Percentiles rank a stretch among this genome's conserved stretches.
These are phyloP conservation scores for Beverwykella pulmonaria DNA, from an alignment of 495 filamentous ascomycete genomes.

Conservation along the genomic window DNA sequence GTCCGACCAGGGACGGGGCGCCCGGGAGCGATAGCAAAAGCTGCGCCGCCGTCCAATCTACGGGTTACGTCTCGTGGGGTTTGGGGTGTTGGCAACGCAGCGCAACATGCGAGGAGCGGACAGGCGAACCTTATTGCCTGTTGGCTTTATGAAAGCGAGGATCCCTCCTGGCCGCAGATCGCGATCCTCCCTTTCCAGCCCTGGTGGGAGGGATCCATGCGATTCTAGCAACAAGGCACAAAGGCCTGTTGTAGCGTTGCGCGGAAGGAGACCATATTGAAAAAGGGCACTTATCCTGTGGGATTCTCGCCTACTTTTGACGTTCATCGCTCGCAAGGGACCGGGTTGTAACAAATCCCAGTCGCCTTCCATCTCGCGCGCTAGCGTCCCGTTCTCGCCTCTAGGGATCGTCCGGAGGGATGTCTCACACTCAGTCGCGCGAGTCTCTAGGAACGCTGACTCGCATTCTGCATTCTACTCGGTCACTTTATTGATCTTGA, in stretches of 20 bases:
- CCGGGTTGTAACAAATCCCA: background rate
- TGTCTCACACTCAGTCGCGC: background rate
- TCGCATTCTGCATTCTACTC: background rate
- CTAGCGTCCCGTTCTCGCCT: background rate
- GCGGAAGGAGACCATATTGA: too few relatives aligned
- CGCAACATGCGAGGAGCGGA: background rate
- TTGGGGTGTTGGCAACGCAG: background rate
- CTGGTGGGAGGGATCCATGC: too few relatives aligned
- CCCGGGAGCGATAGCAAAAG: background rate
- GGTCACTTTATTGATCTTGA: background rate
- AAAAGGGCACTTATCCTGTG: too few relatives aligned
- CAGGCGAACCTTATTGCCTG: constrained; percentile 4
- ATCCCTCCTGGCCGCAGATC: background rate
- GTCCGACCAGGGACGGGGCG: background rate
- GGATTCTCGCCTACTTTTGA: background rate
- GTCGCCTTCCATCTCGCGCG: background rate
- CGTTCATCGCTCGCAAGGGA: background rate
- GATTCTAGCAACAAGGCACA: too few relatives aligned
- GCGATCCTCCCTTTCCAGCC: too few relatives aligned
- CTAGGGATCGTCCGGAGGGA: constrained; percentile 1
- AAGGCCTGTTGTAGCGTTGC: too few relatives aligned
- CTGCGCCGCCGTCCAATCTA: background rate
- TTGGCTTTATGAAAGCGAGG: background rate
- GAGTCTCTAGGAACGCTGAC: background rate
- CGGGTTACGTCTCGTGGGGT: constrained; percentile 20